A percentile compares a stretch with the other conserved stretches of the same genome.
These are phyloP conservation scores for Talaromyces rugulosus DNA, from an alignment of 2,329 filamentous ascomycete species.

Conservation along the genomic window DNA sequence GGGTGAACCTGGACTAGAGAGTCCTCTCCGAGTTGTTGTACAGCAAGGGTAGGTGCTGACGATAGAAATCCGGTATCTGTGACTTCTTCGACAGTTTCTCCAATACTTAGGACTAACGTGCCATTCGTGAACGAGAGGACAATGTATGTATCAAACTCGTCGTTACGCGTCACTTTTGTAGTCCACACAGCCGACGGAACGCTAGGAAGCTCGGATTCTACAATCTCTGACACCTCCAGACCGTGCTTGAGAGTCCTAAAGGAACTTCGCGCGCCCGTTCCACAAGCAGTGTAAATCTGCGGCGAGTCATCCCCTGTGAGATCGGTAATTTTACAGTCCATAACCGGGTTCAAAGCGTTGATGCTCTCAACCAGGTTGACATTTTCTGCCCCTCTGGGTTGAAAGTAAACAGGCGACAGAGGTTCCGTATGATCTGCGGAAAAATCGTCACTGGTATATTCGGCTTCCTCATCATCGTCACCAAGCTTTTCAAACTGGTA, in stretches of 20 bases:
- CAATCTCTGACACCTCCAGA: constrained; percentile 87
- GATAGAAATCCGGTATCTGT: constrained; percentile 89
- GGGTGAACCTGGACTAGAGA: constrained; percentile 91
- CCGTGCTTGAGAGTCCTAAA: constrained; percentile 93
- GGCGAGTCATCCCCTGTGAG: constrained; percentile 88
- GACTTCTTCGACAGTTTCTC: constrained; percentile 94
- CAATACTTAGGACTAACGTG: constrained; percentile 89
- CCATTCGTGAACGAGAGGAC: constrained; percentile 88
- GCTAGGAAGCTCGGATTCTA: constrained; percentile 86
- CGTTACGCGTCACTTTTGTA: constrained; percentile 74
- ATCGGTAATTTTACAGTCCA: constrained; percentile 90
- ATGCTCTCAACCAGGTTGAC: constrained; percentile 79
- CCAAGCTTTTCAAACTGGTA: constrained; percentile 98
- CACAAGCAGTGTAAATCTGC: constrained; percentile 91
- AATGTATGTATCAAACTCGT: constrained; percentile 90
- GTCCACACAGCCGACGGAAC: constrained; percentile 94
- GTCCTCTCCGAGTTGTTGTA: constrained; percentile 91
- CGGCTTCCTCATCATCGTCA: constrained; percentile 85
- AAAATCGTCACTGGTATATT: constrained; percentile 80
- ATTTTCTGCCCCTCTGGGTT: constrained; percentile 74
- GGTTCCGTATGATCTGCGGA: constrained; percentile 68
- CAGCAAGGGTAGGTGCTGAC: constrained; percentile 81
- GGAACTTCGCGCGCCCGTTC: constrained; percentile 79
- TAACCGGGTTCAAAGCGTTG: constrained; percentile 82
- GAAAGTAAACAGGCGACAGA: constrained; percentile 79